Evolutionary conservation across 2,329 filamentous ascomycete species (phyloP).

Genomic region (Didymella sp.): DNA sequence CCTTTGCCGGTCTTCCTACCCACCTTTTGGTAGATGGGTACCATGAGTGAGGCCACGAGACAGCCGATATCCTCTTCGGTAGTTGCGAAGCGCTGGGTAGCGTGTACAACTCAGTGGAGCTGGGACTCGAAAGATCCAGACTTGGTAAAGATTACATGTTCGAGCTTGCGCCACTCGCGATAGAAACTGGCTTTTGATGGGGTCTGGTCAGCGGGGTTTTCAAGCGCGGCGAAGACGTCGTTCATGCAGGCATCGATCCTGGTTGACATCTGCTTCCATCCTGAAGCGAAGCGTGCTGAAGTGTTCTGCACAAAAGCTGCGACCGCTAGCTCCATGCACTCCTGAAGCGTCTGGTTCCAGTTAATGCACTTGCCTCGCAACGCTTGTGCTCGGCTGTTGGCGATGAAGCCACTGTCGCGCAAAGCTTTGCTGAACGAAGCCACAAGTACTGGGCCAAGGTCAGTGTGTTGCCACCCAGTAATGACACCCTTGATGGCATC

Average conservation of each 20-base stretch:
- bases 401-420: constrained; percentile 11
- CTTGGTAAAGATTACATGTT: constrained; percentile 13
- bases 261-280: constrained; percentile 13
- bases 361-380: constrained; percentile 7
- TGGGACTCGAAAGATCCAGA: constrained; percentile 17
- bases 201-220: constrained; percentile 7
- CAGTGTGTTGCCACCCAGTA: constrained; percentile 7
- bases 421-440: constrained; percentile 15
- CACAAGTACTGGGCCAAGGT: constrained; percentile 7
- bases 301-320: background rate
- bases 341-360: constrained; percentile 14
- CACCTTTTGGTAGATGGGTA: constrained; percentile 8
- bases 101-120: constrained; percentile 13
- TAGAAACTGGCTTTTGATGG: constrained; percentile 16
- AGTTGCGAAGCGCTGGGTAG: constrained; percentile 13
- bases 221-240: constrained; percentile 8
- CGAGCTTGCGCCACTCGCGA: constrained; percentile 18
- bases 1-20: constrained; percentile 2
- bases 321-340: constrained; percentile 5
- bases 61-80: constrained; percentile 14
- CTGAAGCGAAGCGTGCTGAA: background rate
- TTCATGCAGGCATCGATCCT: constrained; percentile 14
- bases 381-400: constrained; percentile 11
- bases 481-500: constrained; percentile 1
- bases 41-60: constrained; percentile 14